These are phyloP conservation scores for Corylus heterophylla DNA, from an alignment of 306 rosid genomes.

Conservation along the genomic window DNA sequence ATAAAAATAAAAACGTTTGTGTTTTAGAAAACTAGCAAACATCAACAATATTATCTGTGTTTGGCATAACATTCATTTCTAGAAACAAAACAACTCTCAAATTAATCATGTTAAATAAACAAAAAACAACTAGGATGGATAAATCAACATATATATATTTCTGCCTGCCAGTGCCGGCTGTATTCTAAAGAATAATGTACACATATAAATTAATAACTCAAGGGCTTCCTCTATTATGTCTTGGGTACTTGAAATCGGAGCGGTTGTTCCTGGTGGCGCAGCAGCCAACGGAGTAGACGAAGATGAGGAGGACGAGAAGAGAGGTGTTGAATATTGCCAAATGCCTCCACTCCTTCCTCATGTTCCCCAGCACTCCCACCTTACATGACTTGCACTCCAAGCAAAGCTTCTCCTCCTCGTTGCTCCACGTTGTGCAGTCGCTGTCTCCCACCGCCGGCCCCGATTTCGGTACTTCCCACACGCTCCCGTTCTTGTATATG, in stretches of 20 bases:
- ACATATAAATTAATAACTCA: conserved; percentile 6
- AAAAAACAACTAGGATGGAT: too few species aligned
- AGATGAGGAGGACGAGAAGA: conserved; percentile 34
- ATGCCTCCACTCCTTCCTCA: conserved; percentile 60
- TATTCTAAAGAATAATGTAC: too few species aligned
- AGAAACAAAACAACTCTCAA: too few species aligned
- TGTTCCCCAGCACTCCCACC: conserved; percentile 70
- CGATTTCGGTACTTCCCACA: conserved; percentile 57
- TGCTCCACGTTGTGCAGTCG: conserved; percentile 73
- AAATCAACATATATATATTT: too few species aligned
- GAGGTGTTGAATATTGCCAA: conserved; percentile 53
- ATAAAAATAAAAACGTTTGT: too few species aligned
- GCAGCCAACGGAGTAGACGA: conserved; percentile 69
- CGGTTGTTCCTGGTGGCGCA: conserved; percentile 61
- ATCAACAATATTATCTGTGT: too few species aligned
- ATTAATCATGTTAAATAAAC: too few species aligned
- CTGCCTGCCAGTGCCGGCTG: too few species aligned
- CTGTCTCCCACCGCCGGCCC: conserved; percentile 43
- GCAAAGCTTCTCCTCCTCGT: conserved; percentile 48
- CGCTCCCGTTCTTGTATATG: conserved; percentile 61
- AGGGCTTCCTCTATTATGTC: conserved; percentile 28
- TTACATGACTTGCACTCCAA: conserved; percentile 86
- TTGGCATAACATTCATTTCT: too few species aligned
- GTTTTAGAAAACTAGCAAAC: too few species aligned
- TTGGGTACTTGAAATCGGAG: conserved; percentile 4